phyloP scores from a whole-genome alignment of 1,284 basidiomycete genomes.

The Ganoderma leucocontextum region DNA sequence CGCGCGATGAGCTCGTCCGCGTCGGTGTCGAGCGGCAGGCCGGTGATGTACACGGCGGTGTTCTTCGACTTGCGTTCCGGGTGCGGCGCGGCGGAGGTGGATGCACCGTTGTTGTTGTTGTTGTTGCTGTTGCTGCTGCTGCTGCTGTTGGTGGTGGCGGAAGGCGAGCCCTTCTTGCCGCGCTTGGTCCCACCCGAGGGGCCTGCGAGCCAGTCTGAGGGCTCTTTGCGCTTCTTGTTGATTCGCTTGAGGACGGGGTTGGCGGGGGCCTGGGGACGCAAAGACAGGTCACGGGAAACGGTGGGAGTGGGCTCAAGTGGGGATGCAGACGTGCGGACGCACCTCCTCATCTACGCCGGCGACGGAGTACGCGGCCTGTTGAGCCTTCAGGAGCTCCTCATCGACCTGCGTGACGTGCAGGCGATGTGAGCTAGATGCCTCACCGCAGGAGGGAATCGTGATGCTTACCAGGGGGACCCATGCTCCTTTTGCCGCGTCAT shows the following conservation, averaged over 20 bases:
- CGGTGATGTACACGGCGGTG: slow-evolving; percentile 92
- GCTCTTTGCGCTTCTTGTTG: slow-evolving; percentile 85
- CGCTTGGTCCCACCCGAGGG: slow-evolving; percentile 70
- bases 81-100: slow-evolving; percentile 20
- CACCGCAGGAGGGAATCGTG: slow-evolving; percentile 5
- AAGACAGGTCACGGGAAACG: slow-evolving; percentile 27
- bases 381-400: slow-evolving; percentile 82
- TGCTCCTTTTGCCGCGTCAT: slow-evolving; percentile 72
- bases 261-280: slow-evolving; percentile 73
- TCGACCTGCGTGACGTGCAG: slow-evolving; percentile 60
- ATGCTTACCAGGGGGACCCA: slow-evolving; percentile 86
- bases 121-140: neutral
- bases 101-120: slow-evolving; percentile 7
- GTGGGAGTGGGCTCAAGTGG: slow-evolving; percentile 21
- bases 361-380: slow-evolving; percentile 93
- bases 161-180: slow-evolving; percentile 60
- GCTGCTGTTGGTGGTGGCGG: slow-evolving; percentile 31
- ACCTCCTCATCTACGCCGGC: slow-evolving; percentile 92
- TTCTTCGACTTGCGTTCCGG: slow-evolving; percentile 78
- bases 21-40: slow-evolving; percentile 84
- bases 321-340: slow-evolving; percentile 40
- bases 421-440: neutral
- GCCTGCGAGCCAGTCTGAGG: slow-evolving; percentile 64
- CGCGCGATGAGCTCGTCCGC: slow-evolving; percentile 79
- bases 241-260: slow-evolving; percentile 82